phyloP scores from a whole-genome alignment of 176 grass and related monocot species.

The Saccharum officinarum region DNA sequence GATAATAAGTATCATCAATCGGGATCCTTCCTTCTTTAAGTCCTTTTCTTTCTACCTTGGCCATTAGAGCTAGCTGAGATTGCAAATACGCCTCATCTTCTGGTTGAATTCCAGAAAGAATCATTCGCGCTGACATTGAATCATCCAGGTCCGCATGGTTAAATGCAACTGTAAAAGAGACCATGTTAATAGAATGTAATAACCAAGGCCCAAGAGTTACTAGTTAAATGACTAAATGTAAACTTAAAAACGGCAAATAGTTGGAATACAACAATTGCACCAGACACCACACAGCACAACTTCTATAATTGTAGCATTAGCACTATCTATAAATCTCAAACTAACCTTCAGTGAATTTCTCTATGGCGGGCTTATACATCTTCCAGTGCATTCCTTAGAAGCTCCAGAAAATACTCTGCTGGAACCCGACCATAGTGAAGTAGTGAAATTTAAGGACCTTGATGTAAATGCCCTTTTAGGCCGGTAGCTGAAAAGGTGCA shows the following conservation, averaged over 20 bases:
- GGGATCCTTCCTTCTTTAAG: constrained; percentile 59
- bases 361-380: constrained; percentile 29
- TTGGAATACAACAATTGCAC: neutral
- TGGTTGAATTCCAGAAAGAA: constrained; percentile 57
- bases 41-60: constrained; percentile 47
- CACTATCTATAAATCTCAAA: neutral
- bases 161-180: constrained; percentile 55
- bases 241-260: neutral
- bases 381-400: constrained; percentile 53
- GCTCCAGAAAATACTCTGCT: constrained; percentile 64
- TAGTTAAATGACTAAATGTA: neutral
- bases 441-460: constrained; percentile 52
- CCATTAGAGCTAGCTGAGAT: constrained; percentile 36
- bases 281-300: neutral
- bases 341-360: constrained; percentile 47
- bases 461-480: constrained; percentile 51
- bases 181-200: neutral
- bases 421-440: constrained; percentile 59
- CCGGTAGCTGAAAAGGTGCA: constrained; percentile 45
- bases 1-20: constrained; percentile 53
- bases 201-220: neutral
- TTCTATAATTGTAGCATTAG: neutral
- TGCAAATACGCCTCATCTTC: constrained; percentile 57
- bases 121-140: constrained; percentile 55
- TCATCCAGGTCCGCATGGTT: constrained; percentile 62